Evolutionary conservation across 2,329 filamentous ascomycete genomes (phyloP), one percentile per base, ranked within the genome.

Genomic region (Didymella keratinophila): DNA sequence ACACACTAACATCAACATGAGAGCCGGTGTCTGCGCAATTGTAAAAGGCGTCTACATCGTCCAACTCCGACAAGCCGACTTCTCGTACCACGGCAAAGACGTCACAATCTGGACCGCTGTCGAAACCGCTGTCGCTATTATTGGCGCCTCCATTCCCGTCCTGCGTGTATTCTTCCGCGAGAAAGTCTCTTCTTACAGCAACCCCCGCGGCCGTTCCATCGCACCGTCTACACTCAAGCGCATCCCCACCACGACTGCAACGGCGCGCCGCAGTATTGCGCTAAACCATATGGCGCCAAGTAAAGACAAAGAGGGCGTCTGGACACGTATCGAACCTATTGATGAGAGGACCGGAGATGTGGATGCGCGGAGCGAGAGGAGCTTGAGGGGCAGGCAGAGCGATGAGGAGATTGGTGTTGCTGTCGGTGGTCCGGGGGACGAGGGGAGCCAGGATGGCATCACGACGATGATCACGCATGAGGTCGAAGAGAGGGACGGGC

Each of bases 111-210:
- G 71, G 71, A 72, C 70, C 12, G 65, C 54, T 3, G 68, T 69
- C 4, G 71, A 73, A 57, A 72, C 67, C 27, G 68, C 70, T 32
- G 68, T 68, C 4, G 69, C 71, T 25, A 71, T 73, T 5, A 63
- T 72, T 44, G 71, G 63, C 10, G 70, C 67, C 7, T 72, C 66
- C 2, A 70, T 73, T 7, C 70, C 71, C 6, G 68, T 73, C 2
- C 65, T 73, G 2, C 70, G 71, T 27, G 71, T 72, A 8, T 72
- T 72, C 62, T 67, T 73, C 63, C 69, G 68, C n/a, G 64, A 72
- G n/a, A 63, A 62, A 1, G 63, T 67, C 2, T 65, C 61, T 0
- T 64, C 59, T 1, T 52, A 58, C 32, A 50, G 32, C 49, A 30
- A 45, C 42, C 56, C 51, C 1, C 55, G 43, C 27, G 46, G 50